Evolutionary conservation across 768 basidiomycete species (phyloP).

Genomic region (Tricholoma flavovirens): DNA sequence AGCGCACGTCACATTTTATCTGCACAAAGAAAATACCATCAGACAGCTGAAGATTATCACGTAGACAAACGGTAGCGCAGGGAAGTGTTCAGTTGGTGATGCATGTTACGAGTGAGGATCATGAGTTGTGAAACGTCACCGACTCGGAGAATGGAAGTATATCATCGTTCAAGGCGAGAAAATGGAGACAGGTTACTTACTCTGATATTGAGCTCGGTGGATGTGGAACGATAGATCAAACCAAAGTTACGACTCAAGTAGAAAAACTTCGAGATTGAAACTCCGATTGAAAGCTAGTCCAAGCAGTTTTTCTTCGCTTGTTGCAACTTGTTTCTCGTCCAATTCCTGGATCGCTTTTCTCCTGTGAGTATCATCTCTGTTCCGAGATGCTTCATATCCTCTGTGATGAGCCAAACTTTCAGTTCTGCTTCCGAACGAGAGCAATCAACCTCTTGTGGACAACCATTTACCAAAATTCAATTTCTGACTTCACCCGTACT

Average conservation of each 20-base stretch:
- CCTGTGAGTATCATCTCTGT: neutral
- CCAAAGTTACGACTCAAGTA: too few species aligned
- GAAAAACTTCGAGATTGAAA: slow-evolving; percentile 10
- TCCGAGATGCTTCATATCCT: slow-evolving; percentile 8
- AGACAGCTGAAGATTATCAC: slow-evolving; percentile 6
- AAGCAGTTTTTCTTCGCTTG: neutral
- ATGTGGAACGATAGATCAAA: too few species aligned
- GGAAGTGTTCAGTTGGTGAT: slow-evolving; percentile 54
- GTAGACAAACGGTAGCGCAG: slow-evolving; percentile 8
- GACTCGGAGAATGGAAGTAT: slow-evolving; percentile 62
- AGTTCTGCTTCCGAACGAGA: slow-evolving; percentile 86
- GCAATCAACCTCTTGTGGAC: slow-evolving; percentile 70
- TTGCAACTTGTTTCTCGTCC: neutral
- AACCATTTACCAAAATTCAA: slow-evolving; percentile 51
- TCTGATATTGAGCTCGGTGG: neutral
- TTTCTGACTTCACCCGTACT: slow-evolving; percentile 35
- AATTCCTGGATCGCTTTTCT: neutral
- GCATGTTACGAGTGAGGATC: slow-evolving; percentile 78
- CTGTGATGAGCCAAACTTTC: slow-evolving; percentile 49
- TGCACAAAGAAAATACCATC: neutral
- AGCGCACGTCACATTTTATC: neutral
- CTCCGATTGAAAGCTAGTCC: slow-evolving; percentile 25
- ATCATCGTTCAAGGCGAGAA: slow-evolving; percentile 44
- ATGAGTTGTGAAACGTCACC: slow-evolving; percentile 56
- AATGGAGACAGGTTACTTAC: slow-evolving; percentile 23